These are phyloP conservation scores for Pisolithus sp. DNA, from an alignment of 768 basidiomycete species.

Conservation along the genomic window DNA sequence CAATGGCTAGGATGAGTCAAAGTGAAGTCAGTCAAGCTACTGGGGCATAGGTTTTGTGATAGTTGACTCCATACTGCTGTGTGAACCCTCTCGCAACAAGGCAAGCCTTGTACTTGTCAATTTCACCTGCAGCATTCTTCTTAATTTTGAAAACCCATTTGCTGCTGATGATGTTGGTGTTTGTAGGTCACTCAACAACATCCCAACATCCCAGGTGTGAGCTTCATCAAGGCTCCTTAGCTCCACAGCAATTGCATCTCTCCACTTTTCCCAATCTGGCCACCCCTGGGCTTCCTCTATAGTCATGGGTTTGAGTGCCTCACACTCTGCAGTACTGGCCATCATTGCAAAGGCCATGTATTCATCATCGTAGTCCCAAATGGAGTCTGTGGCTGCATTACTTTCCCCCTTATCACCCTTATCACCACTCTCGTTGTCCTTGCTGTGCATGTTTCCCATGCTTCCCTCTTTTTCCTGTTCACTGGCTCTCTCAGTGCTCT, in stretches of 20 bases:
- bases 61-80: slow-evolving; percentile 6
- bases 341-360: no score
- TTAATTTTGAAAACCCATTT: slow-evolving; percentile 42
- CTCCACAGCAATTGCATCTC: slow-evolving; percentile 5
- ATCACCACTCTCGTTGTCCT: no score
- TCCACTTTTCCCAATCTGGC: neutral
- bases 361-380: no score
- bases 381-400: no score
- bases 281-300: neutral
- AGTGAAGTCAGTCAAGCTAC: slow-evolving; percentile 2
- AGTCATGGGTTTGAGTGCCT: neutral
- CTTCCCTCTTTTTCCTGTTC: no score
- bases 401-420: no score
- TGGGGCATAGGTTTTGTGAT: slow-evolving; percentile 5
- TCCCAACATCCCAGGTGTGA: slow-evolving; percentile 8
- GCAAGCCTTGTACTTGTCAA: slow-evolving; percentile 15
- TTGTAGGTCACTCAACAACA: slow-evolving; percentile 1
- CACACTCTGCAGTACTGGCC: neutral
- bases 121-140: slow-evolving; percentile 27
- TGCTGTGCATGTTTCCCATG: no score
- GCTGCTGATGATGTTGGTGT: slow-evolving; percentile 6
- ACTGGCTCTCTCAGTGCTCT: no score
- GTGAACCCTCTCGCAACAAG: neutral
- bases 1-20: slow-evolving; percentile 1
- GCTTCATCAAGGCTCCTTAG: neutral